Percentiles rank a stretch among this genome's conserved stretches.
phyloP scores from a whole-genome alignment of 192 early-diverging fungal species.

The Gamsiella multidivaricata region DNA sequence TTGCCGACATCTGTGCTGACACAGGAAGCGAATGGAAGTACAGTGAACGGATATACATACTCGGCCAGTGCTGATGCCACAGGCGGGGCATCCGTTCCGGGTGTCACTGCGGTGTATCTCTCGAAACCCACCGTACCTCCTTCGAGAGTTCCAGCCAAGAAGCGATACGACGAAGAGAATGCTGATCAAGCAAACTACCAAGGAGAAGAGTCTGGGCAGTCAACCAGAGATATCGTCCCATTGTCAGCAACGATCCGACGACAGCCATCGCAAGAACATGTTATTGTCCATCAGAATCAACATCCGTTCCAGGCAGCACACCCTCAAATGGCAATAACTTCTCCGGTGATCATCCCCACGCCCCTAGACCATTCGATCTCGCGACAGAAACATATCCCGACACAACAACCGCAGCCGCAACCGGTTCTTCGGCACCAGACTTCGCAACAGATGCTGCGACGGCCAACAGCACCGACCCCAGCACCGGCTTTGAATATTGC shows the following conservation, averaged over 20 bases:
- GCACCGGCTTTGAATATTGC: constrained; percentile 27
- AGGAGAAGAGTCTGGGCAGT: background rate
- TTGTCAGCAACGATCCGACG: background rate
- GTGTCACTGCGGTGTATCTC: constrained; percentile 12
- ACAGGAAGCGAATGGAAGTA: too few species aligned
- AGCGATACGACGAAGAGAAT: background rate
- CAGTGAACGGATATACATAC: too few species aligned
- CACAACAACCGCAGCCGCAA: constrained; percentile 16
- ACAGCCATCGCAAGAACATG: background rate
- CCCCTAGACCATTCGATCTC: constrained; percentile 40
- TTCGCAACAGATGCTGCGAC: constrained; percentile 4
- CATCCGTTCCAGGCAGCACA: constrained; percentile 32
- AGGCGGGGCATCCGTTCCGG: background rate
- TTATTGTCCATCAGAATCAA: background rate
- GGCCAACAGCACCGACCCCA: constrained; percentile 19
- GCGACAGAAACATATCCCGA: constrained; percentile 31
- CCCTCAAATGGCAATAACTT: constrained; percentile 22
- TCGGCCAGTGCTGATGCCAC: too few species aligned
- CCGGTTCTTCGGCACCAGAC: constrained; percentile 22
- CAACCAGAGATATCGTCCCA: background rate
- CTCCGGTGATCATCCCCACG: constrained; percentile 42
- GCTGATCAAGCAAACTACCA: background rate
- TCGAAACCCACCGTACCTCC: background rate
- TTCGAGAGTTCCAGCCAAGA: background rate
- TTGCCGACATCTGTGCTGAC: background rate